Base-by-base conservation (phyloP, 768 basidiomycete genomes). In the Sarcomyxa edulis region DNA sequence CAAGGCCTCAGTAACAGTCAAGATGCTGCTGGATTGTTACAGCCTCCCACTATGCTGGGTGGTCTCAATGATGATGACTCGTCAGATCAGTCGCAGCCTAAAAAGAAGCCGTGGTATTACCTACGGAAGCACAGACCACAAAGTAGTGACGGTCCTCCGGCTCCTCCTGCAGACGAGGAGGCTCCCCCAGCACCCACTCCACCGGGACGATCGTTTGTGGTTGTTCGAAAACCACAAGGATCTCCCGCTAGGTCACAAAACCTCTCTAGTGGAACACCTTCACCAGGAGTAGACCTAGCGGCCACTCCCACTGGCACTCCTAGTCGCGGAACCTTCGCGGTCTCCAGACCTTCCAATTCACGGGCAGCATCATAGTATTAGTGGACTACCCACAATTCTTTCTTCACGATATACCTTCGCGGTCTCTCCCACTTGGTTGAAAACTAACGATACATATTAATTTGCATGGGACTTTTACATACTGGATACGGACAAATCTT, bases 91-190 rank as follows among this genome's bases (percentile, higher is more conserved):
- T 46, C 50, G 30, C 69, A 69, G 46, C 70, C 71, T 22, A 81
- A 66, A 63, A 83, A 78, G 68, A 79, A 71, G 51, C 69, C 69
- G n/a, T 87, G 84, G 84, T 84, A 76, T 52, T 74, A 75, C 37
- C 53, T 84, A 15, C 66, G 78, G 24, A 70, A 77, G 43, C 68
- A 65, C 51, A 69, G 83, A 35, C 69, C 73, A 23, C 72, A 80
- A 43, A 82, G 79, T 48, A 78, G 71, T 42, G 75, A 76, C 30
- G 68, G 69, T 18, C 50, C 59, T 6, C 32, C 55, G 28, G 46
- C 51, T 32, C 42, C 50, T 18, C 52, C 55, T 7, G 49, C 61
- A n/a, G 65, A 64, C 25, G 50, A 53, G 43, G 62, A 69, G 35
- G 53, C 66, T 20, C 43, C 40, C 18, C 32, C 59, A 28, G 46